Percentiles rank a stretch among this genome's conserved stretches.
phyloP scores from a whole-genome alignment of 768 basidiomycete species.

The Pisolithus tinctorius region DNA sequence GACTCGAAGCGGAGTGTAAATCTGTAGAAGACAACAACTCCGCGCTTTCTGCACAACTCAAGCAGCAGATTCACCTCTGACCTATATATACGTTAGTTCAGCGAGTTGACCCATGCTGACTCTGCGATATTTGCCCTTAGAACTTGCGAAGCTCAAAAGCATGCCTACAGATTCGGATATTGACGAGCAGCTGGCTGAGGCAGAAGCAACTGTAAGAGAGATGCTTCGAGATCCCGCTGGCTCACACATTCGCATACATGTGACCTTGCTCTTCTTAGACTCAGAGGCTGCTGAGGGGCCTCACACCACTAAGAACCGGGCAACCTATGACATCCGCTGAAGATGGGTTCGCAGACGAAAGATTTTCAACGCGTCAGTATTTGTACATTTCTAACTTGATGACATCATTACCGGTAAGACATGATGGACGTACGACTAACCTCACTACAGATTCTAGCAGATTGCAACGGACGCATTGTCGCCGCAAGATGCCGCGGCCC shows the following conservation, averaged over 20 bases:
- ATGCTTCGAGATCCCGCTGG: slow-evolving; percentile 7
- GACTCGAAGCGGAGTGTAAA: slow-evolving; percentile 55
- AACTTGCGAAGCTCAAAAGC: slow-evolving; percentile 54
- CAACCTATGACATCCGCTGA: slow-evolving; percentile 57
- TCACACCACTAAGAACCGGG: slow-evolving; percentile 63
- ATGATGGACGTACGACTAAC: not conserved
- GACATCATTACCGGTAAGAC: not conserved
- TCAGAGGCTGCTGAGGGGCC: slow-evolving; percentile 37
- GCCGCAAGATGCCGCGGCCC: slow-evolving; percentile 54
- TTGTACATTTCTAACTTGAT: not conserved
- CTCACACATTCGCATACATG: not conserved
- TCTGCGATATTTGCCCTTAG: slow-evolving; percentile 32
- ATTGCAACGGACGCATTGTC: slow-evolving; percentile 60
- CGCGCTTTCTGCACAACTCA: slow-evolving; percentile 41
- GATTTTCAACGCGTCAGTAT: slow-evolving; percentile 42
- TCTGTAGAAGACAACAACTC: slow-evolving; percentile 56
- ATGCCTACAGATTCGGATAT: slow-evolving; percentile 70
- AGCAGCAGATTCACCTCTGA: slow-evolving; percentile 25
- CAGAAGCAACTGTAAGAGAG: slow-evolving; percentile 45
- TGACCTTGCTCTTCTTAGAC: slow-evolving; percentile 33
- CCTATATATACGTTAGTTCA: not conserved
- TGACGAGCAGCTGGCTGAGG: slow-evolving; percentile 40
- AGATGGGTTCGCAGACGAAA: slow-evolving; percentile 79
- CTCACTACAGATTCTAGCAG: slow-evolving; percentile 61
- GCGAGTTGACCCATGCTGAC: not conserved